These are phyloP conservation scores for Mortierella sp. DNA, from an alignment of 371 early-diverging fungal species.

Conservation along the genomic window DNA sequence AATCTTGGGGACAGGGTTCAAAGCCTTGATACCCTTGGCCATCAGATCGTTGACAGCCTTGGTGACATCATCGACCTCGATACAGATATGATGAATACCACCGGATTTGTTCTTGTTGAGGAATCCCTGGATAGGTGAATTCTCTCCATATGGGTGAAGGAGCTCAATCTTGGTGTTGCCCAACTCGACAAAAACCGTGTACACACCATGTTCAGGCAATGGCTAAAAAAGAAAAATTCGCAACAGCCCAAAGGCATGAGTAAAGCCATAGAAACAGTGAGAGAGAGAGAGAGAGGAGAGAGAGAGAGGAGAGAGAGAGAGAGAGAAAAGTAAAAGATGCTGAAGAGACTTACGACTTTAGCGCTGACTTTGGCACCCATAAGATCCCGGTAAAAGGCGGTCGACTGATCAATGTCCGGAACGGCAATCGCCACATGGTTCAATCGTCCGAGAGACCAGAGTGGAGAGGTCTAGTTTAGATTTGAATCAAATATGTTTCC, in stretches of 20 bases:
- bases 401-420: constrained; percentile 72
- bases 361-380: constrained; percentile 76
- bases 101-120: constrained; percentile 79
- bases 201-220: constrained; percentile 84
- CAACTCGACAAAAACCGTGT: constrained; percentile 82
- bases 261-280: not conserved
- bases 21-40: constrained; percentile 66
- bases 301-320: not conserved
- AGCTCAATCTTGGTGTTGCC: constrained; percentile 88
- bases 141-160: constrained; percentile 77
- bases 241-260: too few relatives aligned
- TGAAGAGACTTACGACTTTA: constrained; percentile 60
- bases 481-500: not conserved
- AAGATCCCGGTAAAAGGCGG: constrained; percentile 73
- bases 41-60: constrained; percentile 69
- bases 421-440: constrained; percentile 89
- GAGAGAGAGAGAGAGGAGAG: not conserved
- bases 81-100: constrained; percentile 85
- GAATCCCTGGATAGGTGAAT: constrained; percentile 79
- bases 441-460: constrained; percentile 72
- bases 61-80: constrained; percentile 75
- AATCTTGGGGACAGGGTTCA: constrained; percentile 79
- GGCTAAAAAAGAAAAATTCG: constrained; percentile 49
- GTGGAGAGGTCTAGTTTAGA: constrained; percentile 39
- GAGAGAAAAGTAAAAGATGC: not conserved